A percentile compares a stretch with the other conserved stretches of the same genome.
These are phyloP conservation scores for Zymoseptoria crescenta DNA, from an alignment of 2,329 filamentous ascomycete species.

Conservation along the genomic window DNA sequence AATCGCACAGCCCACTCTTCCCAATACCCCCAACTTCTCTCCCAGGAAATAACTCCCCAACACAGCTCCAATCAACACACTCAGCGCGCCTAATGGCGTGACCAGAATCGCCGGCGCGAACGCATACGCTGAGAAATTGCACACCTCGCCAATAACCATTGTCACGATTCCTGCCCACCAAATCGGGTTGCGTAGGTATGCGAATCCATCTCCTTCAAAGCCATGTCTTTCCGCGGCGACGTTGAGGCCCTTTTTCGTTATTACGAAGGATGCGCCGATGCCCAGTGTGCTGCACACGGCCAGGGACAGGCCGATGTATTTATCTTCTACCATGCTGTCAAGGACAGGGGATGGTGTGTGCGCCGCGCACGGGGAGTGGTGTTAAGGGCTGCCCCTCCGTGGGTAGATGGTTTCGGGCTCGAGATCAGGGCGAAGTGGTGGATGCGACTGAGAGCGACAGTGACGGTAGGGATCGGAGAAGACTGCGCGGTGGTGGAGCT, in stretches of 20 bases:
- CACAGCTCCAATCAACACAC: conserved; percentile 87
- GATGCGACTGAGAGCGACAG: not conserved
- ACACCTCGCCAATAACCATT: conserved; percentile 84
- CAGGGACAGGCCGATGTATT: conserved; percentile 68
- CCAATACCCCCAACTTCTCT: conserved; percentile 81
- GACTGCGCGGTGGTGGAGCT: not conserved
- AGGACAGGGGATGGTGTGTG: conserved; percentile 2
- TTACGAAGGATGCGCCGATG: conserved; percentile 78
- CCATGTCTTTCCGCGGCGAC: conserved; percentile 86
- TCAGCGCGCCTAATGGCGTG: conserved; percentile 85
- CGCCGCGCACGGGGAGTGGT: conserved; percentile 1
- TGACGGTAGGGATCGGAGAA: not conserved
- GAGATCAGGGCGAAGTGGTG: not conserved
- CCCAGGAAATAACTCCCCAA: conserved; percentile 89
- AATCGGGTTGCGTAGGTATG: conserved; percentile 86
- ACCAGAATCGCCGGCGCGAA: conserved; percentile 98
- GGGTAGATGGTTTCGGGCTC: not conserved
- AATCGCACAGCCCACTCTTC: conserved; percentile 90
- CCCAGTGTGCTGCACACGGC: conserved; percentile 68
- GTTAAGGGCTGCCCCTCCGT: not conserved
- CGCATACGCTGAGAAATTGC: conserved; percentile 96
- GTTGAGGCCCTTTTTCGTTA: conserved; percentile 96
- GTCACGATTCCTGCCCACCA: conserved; percentile 96
- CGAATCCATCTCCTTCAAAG: conserved; percentile 92
- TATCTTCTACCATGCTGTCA: conserved; percentile 35